Evolutionary conservation across 2,329 filamentous ascomycete genomes (phyloP).

Genomic region (Aspergillus sp.): DNA sequence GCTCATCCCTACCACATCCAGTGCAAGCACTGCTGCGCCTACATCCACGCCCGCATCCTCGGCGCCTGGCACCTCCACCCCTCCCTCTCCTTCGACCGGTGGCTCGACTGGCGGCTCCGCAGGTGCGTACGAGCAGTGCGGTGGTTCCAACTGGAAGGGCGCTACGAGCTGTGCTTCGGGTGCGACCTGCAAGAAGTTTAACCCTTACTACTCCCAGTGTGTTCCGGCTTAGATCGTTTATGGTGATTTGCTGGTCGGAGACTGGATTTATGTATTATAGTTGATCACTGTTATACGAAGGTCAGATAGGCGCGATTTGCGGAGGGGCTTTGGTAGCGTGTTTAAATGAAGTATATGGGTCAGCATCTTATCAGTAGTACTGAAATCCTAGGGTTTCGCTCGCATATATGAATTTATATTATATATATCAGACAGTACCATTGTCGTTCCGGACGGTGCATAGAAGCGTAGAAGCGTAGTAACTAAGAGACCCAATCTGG

Average conservation of each 20-base stretch:
- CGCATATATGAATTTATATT: no score
- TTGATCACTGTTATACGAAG: no score
- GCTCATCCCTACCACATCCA: not conserved
- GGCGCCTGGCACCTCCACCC: not conserved
- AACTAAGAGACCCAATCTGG: no score
- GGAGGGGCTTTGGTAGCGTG: no score
- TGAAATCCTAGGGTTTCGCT: no score
- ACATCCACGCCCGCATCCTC: not conserved
- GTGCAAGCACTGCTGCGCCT: not conserved
- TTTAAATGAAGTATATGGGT: no score
- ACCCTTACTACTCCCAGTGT: constrained; percentile 52
- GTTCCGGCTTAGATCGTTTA: constrained; percentile 11
- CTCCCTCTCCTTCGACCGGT: not conserved
- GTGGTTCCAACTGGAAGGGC: constrained; percentile 45
- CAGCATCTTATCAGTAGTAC: no score
- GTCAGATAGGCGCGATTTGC: no score
- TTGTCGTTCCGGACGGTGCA: no score
- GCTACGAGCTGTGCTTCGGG: constrained; percentile 41
- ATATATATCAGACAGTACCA: no score
- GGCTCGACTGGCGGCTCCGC: not conserved
- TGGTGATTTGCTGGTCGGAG: no score
- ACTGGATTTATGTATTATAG: not conserved
- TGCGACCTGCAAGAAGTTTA: constrained; percentile 38
- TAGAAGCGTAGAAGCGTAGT: no score
- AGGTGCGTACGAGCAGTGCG: constrained; percentile 44